phyloP scores from a whole-genome alignment of 176 grass and related monocot species.

The Hyparrhenia diplandra region DNA sequence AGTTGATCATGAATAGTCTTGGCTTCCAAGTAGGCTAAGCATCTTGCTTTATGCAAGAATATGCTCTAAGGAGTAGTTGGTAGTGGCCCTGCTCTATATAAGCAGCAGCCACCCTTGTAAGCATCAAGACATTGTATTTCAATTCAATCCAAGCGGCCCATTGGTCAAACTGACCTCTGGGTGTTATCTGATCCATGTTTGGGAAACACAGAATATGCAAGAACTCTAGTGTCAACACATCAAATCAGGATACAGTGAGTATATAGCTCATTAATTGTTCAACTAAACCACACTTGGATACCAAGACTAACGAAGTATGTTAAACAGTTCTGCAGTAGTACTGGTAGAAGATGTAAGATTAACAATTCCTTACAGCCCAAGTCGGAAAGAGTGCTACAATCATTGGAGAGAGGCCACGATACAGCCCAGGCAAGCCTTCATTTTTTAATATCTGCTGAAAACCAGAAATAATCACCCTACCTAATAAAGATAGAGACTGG shows the following conservation, averaged over 20 bases:
- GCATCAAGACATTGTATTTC: too few relatives aligned
- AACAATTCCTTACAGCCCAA: conserved; percentile 71
- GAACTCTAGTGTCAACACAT: background rate
- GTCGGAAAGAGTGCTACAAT: conserved; percentile 75
- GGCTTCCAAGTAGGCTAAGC: too few relatives aligned
- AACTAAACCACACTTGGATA: background rate
- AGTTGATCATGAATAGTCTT: too few relatives aligned
- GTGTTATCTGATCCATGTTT: too few relatives aligned
- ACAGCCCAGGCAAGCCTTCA: conserved; percentile 77
- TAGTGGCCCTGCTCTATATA: too few relatives aligned
- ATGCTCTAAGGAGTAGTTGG: too few relatives aligned
- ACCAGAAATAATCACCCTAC: conserved; percentile 75
- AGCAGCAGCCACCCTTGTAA: too few relatives aligned
- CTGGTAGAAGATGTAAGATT: conserved; percentile 8
- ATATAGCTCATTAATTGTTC: background rate
- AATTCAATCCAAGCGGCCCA: too few relatives aligned
- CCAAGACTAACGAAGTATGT: background rate
- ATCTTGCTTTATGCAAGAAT: too few relatives aligned
- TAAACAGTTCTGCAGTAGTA: background rate
- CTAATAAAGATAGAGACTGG: conserved; percentile 36
- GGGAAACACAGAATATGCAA: too few relatives aligned
- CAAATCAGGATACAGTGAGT: background rate
- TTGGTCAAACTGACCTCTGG: too few relatives aligned
- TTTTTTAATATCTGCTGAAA: conserved; percentile 72
- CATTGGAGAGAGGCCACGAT: conserved; percentile 89